These are phyloP conservation scores for Microbotryum lychnidis-dioicae DNA, from an alignment of 1,284 basidiomycete genomes.

Conservation along the genomic window DNA sequence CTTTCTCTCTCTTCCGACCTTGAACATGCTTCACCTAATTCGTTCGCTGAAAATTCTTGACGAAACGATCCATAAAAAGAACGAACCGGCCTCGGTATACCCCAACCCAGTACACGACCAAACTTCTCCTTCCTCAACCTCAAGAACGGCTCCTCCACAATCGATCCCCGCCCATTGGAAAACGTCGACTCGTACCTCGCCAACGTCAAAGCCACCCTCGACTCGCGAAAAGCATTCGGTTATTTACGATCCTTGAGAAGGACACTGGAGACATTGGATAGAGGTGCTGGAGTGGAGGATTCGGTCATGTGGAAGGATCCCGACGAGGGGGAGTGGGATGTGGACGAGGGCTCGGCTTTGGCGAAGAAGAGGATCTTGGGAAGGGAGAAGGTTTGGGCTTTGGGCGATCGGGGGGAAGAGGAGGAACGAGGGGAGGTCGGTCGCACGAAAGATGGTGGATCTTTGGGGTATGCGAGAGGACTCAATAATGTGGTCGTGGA, in stretches of 20 bases:
- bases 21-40: too few species aligned
- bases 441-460: slow-evolving; percentile 8
- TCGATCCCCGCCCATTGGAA: too few species aligned
- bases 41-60: too few species aligned
- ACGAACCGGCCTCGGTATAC: too few species aligned
- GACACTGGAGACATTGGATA: slow-evolving; percentile 32
- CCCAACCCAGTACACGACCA: too few species aligned
- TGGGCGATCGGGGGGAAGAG: slow-evolving; percentile 12
- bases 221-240: slow-evolving; percentile 22
- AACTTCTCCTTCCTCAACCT: too few species aligned
- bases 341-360: slow-evolving; percentile 6
- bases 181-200: slow-evolving; percentile 13
- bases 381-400: slow-evolving; percentile 8
- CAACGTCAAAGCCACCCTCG: slow-evolving; percentile 10
- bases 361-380: slow-evolving; percentile 10
- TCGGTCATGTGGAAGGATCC: slow-evolving; percentile 32
- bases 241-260: slow-evolving; percentile 23
- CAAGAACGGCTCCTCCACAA: too few species aligned
- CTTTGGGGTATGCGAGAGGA: slow-evolving; percentile 20
- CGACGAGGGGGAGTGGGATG: slow-evolving; percentile 21
- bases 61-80: too few species aligned
- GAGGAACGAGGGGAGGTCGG: slow-evolving; percentile 4
- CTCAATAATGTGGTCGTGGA: slow-evolving; percentile 22
- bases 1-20: too few species aligned
- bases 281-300: slow-evolving; percentile 19